Base-by-base conservation (phyloP, 768 basidiomycete species). In the Lepiota subincarnata region DNA sequence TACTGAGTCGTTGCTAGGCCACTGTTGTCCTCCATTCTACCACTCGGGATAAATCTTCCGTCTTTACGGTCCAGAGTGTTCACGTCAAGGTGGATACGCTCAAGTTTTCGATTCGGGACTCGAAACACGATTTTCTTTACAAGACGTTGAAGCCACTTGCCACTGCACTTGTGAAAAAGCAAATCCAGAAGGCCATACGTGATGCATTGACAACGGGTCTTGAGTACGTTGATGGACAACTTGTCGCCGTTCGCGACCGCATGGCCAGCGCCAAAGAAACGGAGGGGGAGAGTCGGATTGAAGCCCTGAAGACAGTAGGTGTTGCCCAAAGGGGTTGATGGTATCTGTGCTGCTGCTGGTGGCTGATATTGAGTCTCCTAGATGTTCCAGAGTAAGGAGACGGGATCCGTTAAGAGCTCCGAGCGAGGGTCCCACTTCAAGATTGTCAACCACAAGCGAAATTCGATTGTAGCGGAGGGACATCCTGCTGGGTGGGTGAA, bases 101-200 rank as follows among this genome's bases (percentile, higher is more conserved):
- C 62, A 93, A 89, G 71, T 96, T 95, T 71, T 81, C 84, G 20
- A 91, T 99, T 61, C 83, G 92, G 4, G 94, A 98, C 59, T 81
- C 87, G 57, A 95, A 94, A 70, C 93, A 97, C 70, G 89, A 93
- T 62, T 70, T 88, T 20, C 67, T 95, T 57, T 96, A 95, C 78
- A 92, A 89, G 76, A 86, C 89, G 0, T 60, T 97, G 36, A 82
- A 80, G 49, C 86, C 88, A 3, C 76, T 93, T 37, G 89, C 89
- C 11, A 92, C 84, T 1, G 82, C 81, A 5, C 72, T 97, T 36
- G 84, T 99, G 62, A 95, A 94, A 79, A 80, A 75, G 60, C 87
- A 82, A 68, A 73, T 82, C 22, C 64, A 76, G 59, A 78, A 77
- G 58, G 79, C 76, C 3, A 62, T 82, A 19, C 59, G 79, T 65